A percentile compares a stretch with the other conserved stretches of the same genome.
Conservation (phyloP, 2,329 filamentous ascomycete genomes). For the Mariannaea sp. region DNA sequence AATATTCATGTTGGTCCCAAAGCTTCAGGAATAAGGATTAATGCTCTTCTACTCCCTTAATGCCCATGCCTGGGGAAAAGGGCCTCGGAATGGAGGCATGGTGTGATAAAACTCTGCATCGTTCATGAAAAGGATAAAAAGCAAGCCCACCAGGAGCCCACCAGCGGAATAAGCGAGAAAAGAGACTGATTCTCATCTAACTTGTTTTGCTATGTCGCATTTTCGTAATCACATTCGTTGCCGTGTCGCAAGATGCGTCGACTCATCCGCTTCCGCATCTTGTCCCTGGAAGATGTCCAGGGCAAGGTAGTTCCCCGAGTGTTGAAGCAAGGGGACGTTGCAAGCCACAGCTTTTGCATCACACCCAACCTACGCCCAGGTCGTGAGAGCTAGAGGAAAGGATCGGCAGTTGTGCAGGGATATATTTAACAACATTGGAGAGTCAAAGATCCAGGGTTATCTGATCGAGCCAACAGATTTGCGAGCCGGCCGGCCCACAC, state of each 20-base stretch:
- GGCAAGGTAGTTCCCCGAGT: neutral
- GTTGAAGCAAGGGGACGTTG: neutral
- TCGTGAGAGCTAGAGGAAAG: neutral
- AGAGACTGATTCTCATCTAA: neutral
- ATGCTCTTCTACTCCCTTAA: neutral
- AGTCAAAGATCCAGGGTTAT: neutral
- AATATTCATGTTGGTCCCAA: neutral
- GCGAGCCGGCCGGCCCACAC: neutral
- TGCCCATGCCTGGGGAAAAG: too few species aligned
- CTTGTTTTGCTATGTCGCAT: neutral
- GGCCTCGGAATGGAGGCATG: neutral
- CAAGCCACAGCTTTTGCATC: neutral
- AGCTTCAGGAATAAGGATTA: neutral
- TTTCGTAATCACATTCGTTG: neutral
- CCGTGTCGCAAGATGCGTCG: neutral
- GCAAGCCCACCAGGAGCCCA: neutral
- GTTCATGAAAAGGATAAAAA: neutral
- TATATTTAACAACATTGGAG: neutral
- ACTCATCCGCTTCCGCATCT: neutral
- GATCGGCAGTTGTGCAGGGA: slow-evolving; percentile 2
- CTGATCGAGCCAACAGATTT: neutral
- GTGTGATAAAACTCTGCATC: slow-evolving; percentile 1
- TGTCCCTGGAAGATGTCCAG: neutral
- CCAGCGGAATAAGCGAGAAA: neutral
- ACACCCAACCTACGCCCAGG: neutral